Percentiles rank a stretch among this genome's conserved stretches.
Evolutionary conservation across 1,284 basidiomycete genomes (phyloP).

Genomic region (Xerocomus nothofagi): DNA sequence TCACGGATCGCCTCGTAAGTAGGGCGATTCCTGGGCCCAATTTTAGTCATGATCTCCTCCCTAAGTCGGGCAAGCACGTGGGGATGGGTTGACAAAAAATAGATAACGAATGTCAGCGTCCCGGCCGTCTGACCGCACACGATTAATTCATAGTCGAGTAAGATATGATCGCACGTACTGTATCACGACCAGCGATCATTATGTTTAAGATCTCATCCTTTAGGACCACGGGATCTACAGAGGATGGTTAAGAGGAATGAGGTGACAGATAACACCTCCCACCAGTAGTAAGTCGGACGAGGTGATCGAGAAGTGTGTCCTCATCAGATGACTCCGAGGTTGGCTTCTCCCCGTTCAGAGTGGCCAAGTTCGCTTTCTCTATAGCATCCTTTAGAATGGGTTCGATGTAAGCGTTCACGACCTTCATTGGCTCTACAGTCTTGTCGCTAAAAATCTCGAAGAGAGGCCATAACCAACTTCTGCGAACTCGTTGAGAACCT

Average conservation of each 20-base stretch:
- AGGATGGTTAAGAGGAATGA: slow-evolving; percentile 7
- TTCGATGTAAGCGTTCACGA: slow-evolving; percentile 50
- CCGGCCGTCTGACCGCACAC: slow-evolving; percentile 40
- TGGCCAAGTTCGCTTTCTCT: slow-evolving; percentile 33
- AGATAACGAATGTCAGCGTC: slow-evolving; percentile 49
- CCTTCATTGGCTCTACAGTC: slow-evolving; percentile 44
- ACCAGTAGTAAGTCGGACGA: slow-evolving; percentile 26
- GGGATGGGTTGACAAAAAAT: slow-evolving; percentile 52
- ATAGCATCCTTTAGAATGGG: slow-evolving; percentile 51
- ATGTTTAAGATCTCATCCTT: slow-evolving; percentile 49
- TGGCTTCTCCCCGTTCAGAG: slow-evolving; percentile 11
- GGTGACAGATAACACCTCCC: neutral
- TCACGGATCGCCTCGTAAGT: slow-evolving; percentile 46
- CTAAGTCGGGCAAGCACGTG: slow-evolving; percentile 44
- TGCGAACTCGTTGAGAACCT: slow-evolving; percentile 40
- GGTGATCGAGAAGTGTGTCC: slow-evolving; percentile 28
- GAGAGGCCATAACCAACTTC: slow-evolving; percentile 48
- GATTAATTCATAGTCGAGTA: neutral
- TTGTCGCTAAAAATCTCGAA: slow-evolving; percentile 49
- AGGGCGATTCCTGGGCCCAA: slow-evolving; percentile 43
- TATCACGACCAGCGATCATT: slow-evolving; percentile 48
- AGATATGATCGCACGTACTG: slow-evolving; percentile 31
- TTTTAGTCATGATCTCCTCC: slow-evolving; percentile 44
- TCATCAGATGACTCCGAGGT: slow-evolving; percentile 8
- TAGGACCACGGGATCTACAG: slow-evolving; percentile 35